These are phyloP conservation scores for Candida albicans DNA, from an alignment of 1,139 yeast species.

Conservation along the genomic window DNA sequence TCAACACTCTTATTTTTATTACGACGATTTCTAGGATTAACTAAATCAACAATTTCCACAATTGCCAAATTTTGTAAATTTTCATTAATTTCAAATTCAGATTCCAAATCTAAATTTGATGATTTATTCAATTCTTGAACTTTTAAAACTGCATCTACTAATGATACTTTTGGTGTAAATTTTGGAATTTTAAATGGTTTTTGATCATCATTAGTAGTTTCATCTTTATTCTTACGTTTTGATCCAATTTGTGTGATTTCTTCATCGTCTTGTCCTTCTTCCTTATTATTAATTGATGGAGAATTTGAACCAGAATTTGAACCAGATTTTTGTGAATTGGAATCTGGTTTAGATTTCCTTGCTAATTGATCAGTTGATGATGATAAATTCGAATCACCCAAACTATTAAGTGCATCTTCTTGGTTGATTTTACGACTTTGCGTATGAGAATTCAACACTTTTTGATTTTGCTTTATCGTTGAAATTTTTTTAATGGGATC, in stretches of 20 bases:
- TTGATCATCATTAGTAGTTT: background rate
- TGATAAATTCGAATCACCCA: too few relatives aligned
- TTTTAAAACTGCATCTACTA: constrained; percentile 36
- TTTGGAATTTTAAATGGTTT: constrained; percentile 16
- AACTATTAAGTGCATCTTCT: background rate
- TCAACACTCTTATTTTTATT: constrained; percentile 13
- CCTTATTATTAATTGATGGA: background rate
- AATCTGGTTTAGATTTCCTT: too few relatives aligned
- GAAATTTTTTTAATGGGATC: background rate
- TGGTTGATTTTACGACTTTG: background rate
- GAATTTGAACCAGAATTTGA: too few relatives aligned
- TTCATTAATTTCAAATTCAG: constrained; percentile 14
- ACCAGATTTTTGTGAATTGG: too few relatives aligned
- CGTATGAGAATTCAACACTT: background rate
- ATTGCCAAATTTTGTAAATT: constrained; percentile 28
- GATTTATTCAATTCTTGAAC: constrained; percentile 34
- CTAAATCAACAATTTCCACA: constrained; percentile 33
- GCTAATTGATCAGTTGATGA: too few relatives aligned
- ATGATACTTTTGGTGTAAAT: constrained; percentile 19
- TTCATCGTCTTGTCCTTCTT: too few relatives aligned
- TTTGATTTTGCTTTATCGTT: background rate
- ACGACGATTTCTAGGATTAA: constrained; percentile 11
- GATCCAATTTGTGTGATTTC: background rate
- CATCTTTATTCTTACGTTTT: constrained; percentile 5
- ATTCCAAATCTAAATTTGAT: constrained; percentile 22